A percentile compares a stretch with the other conserved stretches of the same genome.
Evolutionary conservation across 805 yeast species (phyloP).

Genomic region (Wickerhamomyces canadensis): DNA sequence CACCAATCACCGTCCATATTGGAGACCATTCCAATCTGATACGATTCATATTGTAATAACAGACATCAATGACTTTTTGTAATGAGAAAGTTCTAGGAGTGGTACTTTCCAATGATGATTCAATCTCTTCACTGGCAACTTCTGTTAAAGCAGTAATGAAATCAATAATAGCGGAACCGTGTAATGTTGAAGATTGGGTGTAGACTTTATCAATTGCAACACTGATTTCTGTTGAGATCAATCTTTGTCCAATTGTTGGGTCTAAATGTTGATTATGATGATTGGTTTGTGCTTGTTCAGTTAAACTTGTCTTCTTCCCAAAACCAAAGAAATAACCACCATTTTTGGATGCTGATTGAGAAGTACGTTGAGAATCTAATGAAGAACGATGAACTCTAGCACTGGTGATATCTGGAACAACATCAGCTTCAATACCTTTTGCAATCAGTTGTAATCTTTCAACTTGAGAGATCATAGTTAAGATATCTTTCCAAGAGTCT

Average conservation of each 20-base stretch:
- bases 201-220: conserved; percentile 85
- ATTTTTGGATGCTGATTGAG: conserved; percentile 18
- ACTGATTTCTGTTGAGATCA: conserved; percentile 63
- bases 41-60: conserved; percentile 95
- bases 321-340: conserved; percentile 51
- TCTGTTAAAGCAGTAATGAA: conserved; percentile 84
- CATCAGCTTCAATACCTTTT: conserved; percentile 77
- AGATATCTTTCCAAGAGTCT: conserved; percentile 78
- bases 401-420: conserved; percentile 78
- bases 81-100: conserved; percentile 89
- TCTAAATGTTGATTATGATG: conserved; percentile 67
- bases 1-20: conserved; percentile 91
- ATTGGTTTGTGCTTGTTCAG: conserved; percentile 65
- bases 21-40: conserved; percentile 96
- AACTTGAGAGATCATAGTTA: conserved; percentile 80
- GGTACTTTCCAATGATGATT: conserved; percentile 72
- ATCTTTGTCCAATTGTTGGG: conserved; percentile 48
- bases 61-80: conserved; percentile 94
- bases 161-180: conserved; percentile 79
- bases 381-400: conserved; percentile 53
- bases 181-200: conserved; percentile 70
- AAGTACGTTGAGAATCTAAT: conserved; percentile 45
- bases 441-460: conserved; percentile 87
- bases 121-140: conserved; percentile 87
- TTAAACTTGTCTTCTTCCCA: conserved; percentile 47